Evolutionary conservation across 176 grass and related monocot genomes (phyloP).

Genomic region (Eragrostis nindensis): DNA sequence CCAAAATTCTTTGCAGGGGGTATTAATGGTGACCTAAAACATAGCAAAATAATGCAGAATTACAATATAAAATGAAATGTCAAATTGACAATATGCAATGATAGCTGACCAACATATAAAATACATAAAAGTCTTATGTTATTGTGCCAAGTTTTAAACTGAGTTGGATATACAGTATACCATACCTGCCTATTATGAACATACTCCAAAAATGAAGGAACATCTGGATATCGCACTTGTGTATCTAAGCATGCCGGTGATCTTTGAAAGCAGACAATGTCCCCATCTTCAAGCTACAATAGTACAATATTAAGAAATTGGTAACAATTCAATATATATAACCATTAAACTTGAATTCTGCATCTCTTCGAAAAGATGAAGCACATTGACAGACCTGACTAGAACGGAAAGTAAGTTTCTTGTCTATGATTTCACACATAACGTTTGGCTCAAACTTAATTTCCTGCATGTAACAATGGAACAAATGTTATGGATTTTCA

Average conservation of each 20-base stretch:
- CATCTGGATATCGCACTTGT: constrained; percentile 72
- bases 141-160: constrained; percentile 13
- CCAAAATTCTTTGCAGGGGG: constrained; percentile 2
- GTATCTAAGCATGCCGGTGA: constrained; percentile 49
- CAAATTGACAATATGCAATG: constrained; percentile 9
- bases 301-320: constrained; percentile 33
- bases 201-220: constrained; percentile 91
- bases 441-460: constrained; percentile 90
- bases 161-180: constrained; percentile 28
- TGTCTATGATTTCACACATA: constrained; percentile 84
- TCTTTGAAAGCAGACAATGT: constrained; percentile 84
- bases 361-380: constrained; percentile 12
- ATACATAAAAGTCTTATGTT: not conserved
- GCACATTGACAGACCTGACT: constrained; percentile 64
- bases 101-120: constrained; percentile 1
- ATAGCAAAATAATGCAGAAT: constrained; percentile 29
- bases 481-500: not conserved
- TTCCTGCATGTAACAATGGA: constrained; percentile 58
- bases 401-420: constrained; percentile 66
- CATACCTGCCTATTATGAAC: constrained; percentile 93
- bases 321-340: constrained; percentile 20
- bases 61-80: constrained; percentile 21
- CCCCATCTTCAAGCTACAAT: constrained; percentile 96
- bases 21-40: constrained; percentile 18
- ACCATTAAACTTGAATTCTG: constrained; percentile 7